Conservation (phyloP, 2,329 filamentous ascomycete genomes). For the Pseudofabraea citricarpa region DNA sequence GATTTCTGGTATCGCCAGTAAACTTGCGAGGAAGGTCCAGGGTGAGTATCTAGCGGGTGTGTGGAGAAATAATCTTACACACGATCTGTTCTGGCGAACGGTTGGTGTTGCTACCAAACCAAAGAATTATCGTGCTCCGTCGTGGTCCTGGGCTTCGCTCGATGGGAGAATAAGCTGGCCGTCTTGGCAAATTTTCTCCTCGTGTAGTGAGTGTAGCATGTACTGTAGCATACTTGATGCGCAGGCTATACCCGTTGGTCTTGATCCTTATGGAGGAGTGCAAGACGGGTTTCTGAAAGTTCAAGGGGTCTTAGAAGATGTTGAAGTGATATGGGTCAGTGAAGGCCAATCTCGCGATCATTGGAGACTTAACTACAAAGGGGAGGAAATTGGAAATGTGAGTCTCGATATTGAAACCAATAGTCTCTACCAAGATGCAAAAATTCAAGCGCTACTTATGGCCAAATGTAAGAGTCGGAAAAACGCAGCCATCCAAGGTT, state of each 20-base stretch:
- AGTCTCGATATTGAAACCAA: neutral
- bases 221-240: slow-evolving; percentile 9
- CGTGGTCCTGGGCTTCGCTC: slow-evolving; percentile 12
- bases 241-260: slow-evolving; percentile 1
- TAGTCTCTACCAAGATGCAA: neutral
- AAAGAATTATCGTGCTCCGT: slow-evolving; percentile 6
- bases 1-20: slow-evolving; percentile 11
- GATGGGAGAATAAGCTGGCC: slow-evolving; percentile 7
- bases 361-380: neutral
- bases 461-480: neutral
- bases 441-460: neutral
- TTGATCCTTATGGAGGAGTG: slow-evolving; percentile 13
- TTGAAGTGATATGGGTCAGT: neutral
- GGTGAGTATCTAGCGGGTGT: slow-evolving; percentile 8
- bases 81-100: slow-evolving; percentile 9
- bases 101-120: neutral
- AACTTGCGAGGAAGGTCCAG: slow-evolving; percentile 2
- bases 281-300: slow-evolving; percentile 9
- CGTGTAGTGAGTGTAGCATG: neutral
- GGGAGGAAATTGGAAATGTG: slow-evolving; percentile 1
- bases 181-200: slow-evolving; percentile 3
- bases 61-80: slow-evolving; percentile 6
- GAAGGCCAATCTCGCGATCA: neutral
- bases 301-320: neutral
- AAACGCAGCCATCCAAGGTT: neutral